A percentile compares a stretch with the other conserved stretches of the same genome.
phyloP scores from a whole-genome alignment of 2,329 filamentous ascomycete genomes.

The Furcasterigmium furcatum region DNA sequence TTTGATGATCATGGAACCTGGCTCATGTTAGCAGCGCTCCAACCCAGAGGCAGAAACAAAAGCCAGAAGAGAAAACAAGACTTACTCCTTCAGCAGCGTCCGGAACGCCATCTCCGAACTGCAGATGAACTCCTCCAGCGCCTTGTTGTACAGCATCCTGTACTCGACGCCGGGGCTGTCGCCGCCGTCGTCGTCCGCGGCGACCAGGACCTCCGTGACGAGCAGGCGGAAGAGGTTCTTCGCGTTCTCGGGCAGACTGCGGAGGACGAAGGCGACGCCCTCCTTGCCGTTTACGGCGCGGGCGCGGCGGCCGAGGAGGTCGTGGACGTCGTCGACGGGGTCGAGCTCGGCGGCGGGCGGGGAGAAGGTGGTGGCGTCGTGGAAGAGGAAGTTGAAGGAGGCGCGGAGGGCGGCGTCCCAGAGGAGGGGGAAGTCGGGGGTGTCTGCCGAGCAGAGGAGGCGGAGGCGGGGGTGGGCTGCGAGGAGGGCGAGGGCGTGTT shows the following conservation, averaged over 20 bases:
- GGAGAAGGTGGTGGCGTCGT: slow-evolving; percentile 89
- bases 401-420: slow-evolving; percentile 88
- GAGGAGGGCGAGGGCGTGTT: slow-evolving; percentile 72
- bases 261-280: slow-evolving; percentile 86
- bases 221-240: slow-evolving; percentile 82
- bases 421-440: slow-evolving; percentile 79
- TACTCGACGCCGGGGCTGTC: slow-evolving; percentile 80
- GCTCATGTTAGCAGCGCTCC: background rate
- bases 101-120: slow-evolving; percentile 95
- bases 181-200: slow-evolving; percentile 58
- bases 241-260: slow-evolving; percentile 88
- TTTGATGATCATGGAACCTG: slow-evolving; percentile 94
- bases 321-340: slow-evolving; percentile 86
- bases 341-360: slow-evolving; percentile 71
- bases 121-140: slow-evolving; percentile 94
- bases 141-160: slow-evolving; percentile 87
- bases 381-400: slow-evolving; percentile 82
- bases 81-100: slow-evolving; percentile 86
- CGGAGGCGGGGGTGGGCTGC: slow-evolving; percentile 70
- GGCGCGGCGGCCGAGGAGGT: slow-evolving; percentile 77
- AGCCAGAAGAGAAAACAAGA: slow-evolving; percentile 9
- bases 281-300: slow-evolving; percentile 83
- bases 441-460: slow-evolving; percentile 80
- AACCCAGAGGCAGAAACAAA: background rate
- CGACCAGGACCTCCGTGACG: slow-evolving; percentile 76